phyloP scores from a whole-genome alignment of 495 filamentous ascomycete species.

The Hapsidospora chrysogenum region DNA sequence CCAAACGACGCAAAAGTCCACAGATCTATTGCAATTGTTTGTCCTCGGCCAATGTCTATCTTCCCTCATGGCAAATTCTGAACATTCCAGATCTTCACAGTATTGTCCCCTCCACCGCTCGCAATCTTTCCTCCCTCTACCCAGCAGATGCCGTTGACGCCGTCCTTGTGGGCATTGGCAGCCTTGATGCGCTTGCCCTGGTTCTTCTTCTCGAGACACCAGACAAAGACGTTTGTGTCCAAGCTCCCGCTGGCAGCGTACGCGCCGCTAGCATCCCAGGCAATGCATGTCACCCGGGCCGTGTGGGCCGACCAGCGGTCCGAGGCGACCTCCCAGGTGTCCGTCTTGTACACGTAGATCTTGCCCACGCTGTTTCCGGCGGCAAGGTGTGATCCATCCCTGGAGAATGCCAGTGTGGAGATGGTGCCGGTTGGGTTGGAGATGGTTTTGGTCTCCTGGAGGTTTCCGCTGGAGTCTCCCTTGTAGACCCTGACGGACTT shows the following conservation, averaged over 20 bases:
- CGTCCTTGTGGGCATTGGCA: slow-evolving; percentile 83
- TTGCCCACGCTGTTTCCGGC: slow-evolving; percentile 74
- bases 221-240: slow-evolving; percentile 83
- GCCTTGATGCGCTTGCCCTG: slow-evolving; percentile 60
- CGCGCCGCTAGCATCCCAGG: slow-evolving; percentile 61
- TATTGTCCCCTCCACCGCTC: slow-evolving; percentile 72
- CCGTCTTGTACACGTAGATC: slow-evolving; percentile 57
- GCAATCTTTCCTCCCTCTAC: slow-evolving; percentile 52
- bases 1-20: not conserved
- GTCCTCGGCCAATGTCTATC: not conserved
- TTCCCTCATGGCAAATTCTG: slow-evolving; percentile 35
- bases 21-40: not conserved
- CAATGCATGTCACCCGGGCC: slow-evolving; percentile 63
- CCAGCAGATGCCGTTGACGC: slow-evolving; percentile 82
- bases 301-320: slow-evolving; percentile 89
- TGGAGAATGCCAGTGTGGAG: slow-evolving; percentile 63
- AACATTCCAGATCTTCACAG: slow-evolving; percentile 79
- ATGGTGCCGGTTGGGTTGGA: slow-evolving; percentile 37
- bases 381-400: slow-evolving; percentile 53
- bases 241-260: slow-evolving; percentile 71
- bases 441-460: slow-evolving; percentile 25
- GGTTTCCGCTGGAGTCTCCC: slow-evolving; percentile 28
- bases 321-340: slow-evolving; percentile 41
- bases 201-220: slow-evolving; percentile 64
- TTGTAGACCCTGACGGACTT: slow-evolving; percentile 57